Base-by-base conservation (phyloP, 495 filamentous ascomycete species). In the Trichoderma orchidacearum region DNA sequence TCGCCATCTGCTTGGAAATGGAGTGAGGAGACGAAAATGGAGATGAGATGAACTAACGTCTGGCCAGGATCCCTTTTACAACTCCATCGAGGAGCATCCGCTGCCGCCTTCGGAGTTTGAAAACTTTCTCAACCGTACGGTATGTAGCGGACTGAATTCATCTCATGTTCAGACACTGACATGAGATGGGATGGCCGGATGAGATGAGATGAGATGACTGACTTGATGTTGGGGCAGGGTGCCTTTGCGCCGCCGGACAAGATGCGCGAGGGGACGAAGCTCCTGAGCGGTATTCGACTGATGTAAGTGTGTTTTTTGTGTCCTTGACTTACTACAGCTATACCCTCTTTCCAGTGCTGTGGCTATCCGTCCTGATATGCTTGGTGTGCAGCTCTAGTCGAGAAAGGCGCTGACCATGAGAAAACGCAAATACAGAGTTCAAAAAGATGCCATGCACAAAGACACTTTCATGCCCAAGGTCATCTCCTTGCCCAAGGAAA, bases 391-490 rank as follows among this genome's bases (percentile, higher is more conserved):
- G n/a, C n/a, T n/a, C n/a, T n/a, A n/a, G n/a, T n/a, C n/a, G n/a
- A n/a, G n/a, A n/a, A n/a, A n/a, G 32, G n/a, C 8, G 32, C 32
- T 35, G n/a, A 35, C 3, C 17, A 50, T 21, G 51, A 30, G 48
- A 11, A n/a, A 28, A 51, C 28, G 5, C 13, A 15, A 13, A 38
- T 21, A 2, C 56, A 80, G 78, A 45, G 64, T 80, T 23, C 78
- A 81, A 55, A 71, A 66, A 52, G 70, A 80, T 58, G 78, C 78
- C 5, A 53, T 69, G 21, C 66, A 81, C 13, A 61, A 63, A 11
- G 71, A 81, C 54, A 81, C 78, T 0, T 81, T 81, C 60, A 64
- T 71, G 9, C 74, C 76, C 3, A 56, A 67, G 41, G 61, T 73
- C 57, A 67, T 81, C 35, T 75, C 73, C 21, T 58, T 81, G 5